Evolutionary conservation across 495 filamentous ascomycete genomes (phyloP).

Genomic region (Chaetomium cochliodes): DNA sequence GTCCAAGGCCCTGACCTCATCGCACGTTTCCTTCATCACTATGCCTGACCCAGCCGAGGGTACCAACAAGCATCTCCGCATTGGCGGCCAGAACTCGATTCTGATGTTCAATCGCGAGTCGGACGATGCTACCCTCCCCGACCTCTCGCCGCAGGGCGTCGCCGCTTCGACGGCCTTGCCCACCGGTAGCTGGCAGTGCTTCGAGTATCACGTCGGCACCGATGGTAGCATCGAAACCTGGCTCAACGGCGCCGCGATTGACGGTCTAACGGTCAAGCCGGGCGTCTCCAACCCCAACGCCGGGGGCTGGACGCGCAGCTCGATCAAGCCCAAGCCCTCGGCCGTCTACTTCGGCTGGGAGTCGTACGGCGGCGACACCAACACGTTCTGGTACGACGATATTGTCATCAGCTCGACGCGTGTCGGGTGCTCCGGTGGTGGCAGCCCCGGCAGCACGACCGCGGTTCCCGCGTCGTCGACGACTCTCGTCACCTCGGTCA

Average conservation of each 20-base stretch:
- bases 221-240: constrained; percentile 59
- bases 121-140: constrained; percentile 60
- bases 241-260: constrained; percentile 51
- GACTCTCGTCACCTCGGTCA: not conserved
- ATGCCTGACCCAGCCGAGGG: constrained; percentile 58
- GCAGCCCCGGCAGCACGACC: not conserved
- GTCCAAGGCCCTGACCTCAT: constrained; percentile 51
- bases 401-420: constrained; percentile 45
- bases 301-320: constrained; percentile 49
- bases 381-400: constrained; percentile 62
- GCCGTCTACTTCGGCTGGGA: constrained; percentile 61
- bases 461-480: not conserved
- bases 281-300: constrained; percentile 51
- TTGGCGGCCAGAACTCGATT: constrained; percentile 57
- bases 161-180: constrained; percentile 51
- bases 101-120: constrained; percentile 61
- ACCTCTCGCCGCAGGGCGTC: constrained; percentile 56
- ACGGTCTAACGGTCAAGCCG: constrained; percentile 48
- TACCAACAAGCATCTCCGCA: constrained; percentile 56
- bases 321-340: constrained; percentile 49
- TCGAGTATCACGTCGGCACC: constrained; percentile 56
- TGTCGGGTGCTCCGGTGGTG: constrained; percentile 45
- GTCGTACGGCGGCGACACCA: constrained; percentile 55
- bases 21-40: constrained; percentile 60
- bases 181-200: constrained; percentile 52